These are phyloP conservation scores for Candida smagusa DNA, from an alignment of 1,139 yeast genomes.

Conservation along the genomic window DNA sequence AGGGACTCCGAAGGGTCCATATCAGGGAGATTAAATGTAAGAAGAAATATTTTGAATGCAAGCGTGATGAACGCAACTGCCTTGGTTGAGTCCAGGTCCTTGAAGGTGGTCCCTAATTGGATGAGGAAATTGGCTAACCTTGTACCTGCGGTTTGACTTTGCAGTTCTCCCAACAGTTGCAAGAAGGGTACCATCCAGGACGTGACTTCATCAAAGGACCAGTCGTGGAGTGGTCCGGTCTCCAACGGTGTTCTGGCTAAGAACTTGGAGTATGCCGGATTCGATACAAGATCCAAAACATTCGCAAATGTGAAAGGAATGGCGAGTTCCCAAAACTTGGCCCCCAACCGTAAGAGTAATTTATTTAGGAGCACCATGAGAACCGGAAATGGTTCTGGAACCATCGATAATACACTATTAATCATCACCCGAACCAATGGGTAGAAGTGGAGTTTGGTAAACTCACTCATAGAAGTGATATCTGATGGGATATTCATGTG, in stretches of 20 bases:
- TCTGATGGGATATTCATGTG: conserved; percentile 43
- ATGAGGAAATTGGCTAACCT: conserved; percentile 37
- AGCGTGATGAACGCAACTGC: conserved; percentile 7
- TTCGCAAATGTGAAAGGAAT: conserved; percentile 51
- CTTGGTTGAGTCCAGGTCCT: neutral
- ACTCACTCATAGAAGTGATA: conserved; percentile 38
- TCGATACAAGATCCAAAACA: conserved; percentile 49
- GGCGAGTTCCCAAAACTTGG: conserved; percentile 49
- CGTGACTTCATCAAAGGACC: conserved; percentile 28
- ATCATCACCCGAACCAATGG: conserved; percentile 45
- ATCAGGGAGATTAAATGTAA: conserved; percentile 16
- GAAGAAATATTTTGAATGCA: conserved; percentile 13
- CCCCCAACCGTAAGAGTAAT: conserved; percentile 36
- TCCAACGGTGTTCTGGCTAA: conserved; percentile 10
- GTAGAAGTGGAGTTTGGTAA: conserved; percentile 37
- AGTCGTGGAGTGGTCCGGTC: conserved; percentile 4
- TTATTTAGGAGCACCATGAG: conserved; percentile 46
- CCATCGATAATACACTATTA: conserved; percentile 48
- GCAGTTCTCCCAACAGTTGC: conserved; percentile 34
- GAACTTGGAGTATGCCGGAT: conserved; percentile 32
- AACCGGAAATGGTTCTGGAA: conserved; percentile 54
- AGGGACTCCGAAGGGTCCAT: conserved; percentile 16
- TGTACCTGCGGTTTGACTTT: conserved; percentile 39
- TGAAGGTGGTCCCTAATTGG: conserved; percentile 13
- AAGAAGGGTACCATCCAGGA: conserved; percentile 42